Evolutionary conservation across 2,329 filamentous ascomycete genomes (phyloP), one percentile per base, ranked within the genome.

Genomic region (Akanthomyces dipterigenus): DNA sequence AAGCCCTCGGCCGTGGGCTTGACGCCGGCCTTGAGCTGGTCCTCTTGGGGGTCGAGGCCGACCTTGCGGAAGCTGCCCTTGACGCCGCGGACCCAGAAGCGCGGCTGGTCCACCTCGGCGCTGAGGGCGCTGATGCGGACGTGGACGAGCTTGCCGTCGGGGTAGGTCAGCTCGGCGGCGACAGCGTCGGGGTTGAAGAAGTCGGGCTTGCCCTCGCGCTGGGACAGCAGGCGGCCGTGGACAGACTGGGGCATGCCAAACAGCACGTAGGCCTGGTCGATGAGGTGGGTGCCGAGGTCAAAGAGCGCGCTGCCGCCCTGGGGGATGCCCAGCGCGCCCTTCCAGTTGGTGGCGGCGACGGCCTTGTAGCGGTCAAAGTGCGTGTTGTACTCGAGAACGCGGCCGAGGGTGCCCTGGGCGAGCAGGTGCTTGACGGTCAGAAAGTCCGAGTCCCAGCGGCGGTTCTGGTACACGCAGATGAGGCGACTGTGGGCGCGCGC

Each of bases 371-470:
- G 85, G 72, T 93, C 90, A 69, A 93, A 93, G 76, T 93, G 89
- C 24, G 88, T 88, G 73, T 92, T 85, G 69, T 89, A 90, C 75
- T 93, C 89, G 59, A 88, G 81, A 43, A 93, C 76, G n/a, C 89
- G 82, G 59, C 90, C 90, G 4, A 93, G 77, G 0, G 77, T 77
- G 42, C 80, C 83, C 34, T 82, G 78, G 14, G 75, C 73, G 40
- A 92, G 68, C 28, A 93, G 79, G 66, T 86, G 80, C 66, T 79
- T 79, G 50, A 91, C 78, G 0, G 89, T 90, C 50, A 88, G 74
- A 66, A 90, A 95, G 74, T 93, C 90, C 38, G 84, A 79, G 70
- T 95, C 90, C 83, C 85, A 93, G 58, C 90, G 80, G 34, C 90
- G 84, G 77, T 91, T 90, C 77, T 90, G 87, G 73, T 88, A 90